Evolutionary conservation across 331 rosid genomes (phyloP).

Genomic region (Phaseolus coccineus): DNA sequence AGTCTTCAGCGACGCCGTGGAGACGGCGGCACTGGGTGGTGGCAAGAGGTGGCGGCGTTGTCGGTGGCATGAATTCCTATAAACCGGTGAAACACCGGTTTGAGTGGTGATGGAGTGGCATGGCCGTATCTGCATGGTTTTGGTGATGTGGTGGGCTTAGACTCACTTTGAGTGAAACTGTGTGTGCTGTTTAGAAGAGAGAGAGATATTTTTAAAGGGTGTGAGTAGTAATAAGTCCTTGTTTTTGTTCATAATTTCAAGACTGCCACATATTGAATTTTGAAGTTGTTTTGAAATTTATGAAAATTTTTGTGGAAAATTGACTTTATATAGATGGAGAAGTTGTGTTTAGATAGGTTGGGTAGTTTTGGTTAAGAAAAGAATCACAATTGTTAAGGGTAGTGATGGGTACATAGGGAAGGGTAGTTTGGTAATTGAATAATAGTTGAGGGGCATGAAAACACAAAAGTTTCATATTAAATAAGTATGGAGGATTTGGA

Average conservation of each 20-base stretch:
- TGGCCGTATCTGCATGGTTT: constrained; percentile 61
- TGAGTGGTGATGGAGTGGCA: constrained; percentile 23
- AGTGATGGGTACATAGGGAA: not conserved
- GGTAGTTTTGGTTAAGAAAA: constrained; percentile 34
- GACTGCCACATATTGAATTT: constrained; percentile 13
- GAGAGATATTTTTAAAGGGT: constrained; percentile 22
- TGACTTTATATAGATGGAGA: not conserved
- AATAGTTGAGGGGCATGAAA: not conserved
- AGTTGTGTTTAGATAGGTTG: not conserved
- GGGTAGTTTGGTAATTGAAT: constrained; percentile 35
- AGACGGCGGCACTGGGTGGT: not conserved
- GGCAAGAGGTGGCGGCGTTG: constrained; percentile 20
- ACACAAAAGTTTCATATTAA: not conserved
- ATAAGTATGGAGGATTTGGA: constrained; percentile 2
- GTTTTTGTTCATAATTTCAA: not conserved
- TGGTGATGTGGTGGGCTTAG: not conserved
- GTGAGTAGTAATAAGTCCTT: not conserved
- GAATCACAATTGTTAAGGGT: not conserved
- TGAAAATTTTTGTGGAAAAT: not conserved
- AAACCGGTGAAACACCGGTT: constrained; percentile 32
- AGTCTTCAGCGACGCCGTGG: constrained; percentile 23
- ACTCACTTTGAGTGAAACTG: not conserved
- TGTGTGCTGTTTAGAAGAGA: not conserved
- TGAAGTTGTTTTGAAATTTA: constrained; percentile 2
- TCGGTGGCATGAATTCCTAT: not conserved